phyloP scores from a whole-genome alignment of 805 yeast genomes.

The Sungouiella blattae region DNA sequence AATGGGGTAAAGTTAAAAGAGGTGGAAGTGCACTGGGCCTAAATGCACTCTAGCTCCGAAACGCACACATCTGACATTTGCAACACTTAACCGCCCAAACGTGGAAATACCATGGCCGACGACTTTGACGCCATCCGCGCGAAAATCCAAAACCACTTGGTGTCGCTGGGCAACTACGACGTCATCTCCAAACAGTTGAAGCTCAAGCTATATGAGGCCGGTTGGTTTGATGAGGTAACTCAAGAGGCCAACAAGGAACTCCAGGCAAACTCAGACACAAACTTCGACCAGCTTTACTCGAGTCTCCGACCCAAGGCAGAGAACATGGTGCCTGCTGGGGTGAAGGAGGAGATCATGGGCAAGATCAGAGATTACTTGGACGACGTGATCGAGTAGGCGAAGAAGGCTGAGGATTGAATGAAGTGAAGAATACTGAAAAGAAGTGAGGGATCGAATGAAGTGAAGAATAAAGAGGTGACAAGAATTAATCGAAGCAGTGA shows the following conservation, averaged over 20 bases:
- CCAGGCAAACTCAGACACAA: constrained; percentile 37
- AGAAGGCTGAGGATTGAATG: neutral
- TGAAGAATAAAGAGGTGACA: too few species aligned
- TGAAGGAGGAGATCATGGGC: constrained; percentile 56
- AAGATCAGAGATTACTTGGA: constrained; percentile 61
- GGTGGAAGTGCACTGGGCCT: too few species aligned
- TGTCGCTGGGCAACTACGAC: constrained; percentile 79
- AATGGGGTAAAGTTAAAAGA: too few species aligned
- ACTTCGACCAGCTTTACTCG: constrained; percentile 49
- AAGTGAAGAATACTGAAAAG: too few species aligned
- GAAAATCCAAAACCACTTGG: constrained; percentile 66
- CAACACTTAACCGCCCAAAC: too few species aligned
- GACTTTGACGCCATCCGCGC: constrained; percentile 46
- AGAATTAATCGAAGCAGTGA: too few species aligned
- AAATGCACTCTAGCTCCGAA: too few species aligned
- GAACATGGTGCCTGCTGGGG: constrained; percentile 64
- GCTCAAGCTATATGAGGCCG: constrained; percentile 65
- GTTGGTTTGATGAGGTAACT: constrained; percentile 81
- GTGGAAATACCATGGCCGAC: constrained; percentile 18
- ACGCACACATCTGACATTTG: too few species aligned
- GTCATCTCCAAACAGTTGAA: constrained; percentile 62
- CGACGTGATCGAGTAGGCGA: constrained; percentile 27
- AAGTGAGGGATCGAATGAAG: too few species aligned
- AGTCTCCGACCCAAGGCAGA: constrained; percentile 64
- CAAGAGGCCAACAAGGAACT: constrained; percentile 51